Evolutionary conservation across 1,284 basidiomycete genomes (phyloP).

Genomic region (Heimioporus retisporus): DNA sequence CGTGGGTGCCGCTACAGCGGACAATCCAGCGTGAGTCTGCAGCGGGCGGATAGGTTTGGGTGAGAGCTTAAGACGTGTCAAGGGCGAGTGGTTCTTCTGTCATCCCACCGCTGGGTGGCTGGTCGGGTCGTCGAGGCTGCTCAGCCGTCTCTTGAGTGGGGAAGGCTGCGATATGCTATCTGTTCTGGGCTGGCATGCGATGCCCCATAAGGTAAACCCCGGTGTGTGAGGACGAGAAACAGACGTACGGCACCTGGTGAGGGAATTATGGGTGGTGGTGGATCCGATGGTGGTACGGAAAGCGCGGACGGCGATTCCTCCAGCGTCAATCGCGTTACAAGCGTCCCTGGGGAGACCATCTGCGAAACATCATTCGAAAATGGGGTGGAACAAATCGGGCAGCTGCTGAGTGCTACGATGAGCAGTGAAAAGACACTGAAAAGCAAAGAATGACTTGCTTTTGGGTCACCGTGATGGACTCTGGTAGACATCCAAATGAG

Average conservation of each 20-base stretch:
- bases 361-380: not conserved
- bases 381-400: slow-evolving; percentile 21
- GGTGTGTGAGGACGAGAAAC: too few species aligned
- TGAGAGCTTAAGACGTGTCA: too few species aligned
- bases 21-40: not conserved
- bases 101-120: not conserved
- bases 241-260: too few species aligned
- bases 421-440: slow-evolving; percentile 17
- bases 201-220: not conserved
- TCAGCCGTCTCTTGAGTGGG: slow-evolving; percentile 26
- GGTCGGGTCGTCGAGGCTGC: slow-evolving; percentile 2
- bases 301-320: too few species aligned
- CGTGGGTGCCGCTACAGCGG: slow-evolving; percentile 4
- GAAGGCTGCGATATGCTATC: slow-evolving; percentile 18
- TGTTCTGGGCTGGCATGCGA: not conserved
- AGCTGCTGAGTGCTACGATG: slow-evolving; percentile 18
- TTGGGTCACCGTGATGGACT: slow-evolving; percentile 36
- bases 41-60: too few species aligned
- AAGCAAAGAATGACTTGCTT: slow-evolving; percentile 28
- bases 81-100: too few species aligned
- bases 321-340: slow-evolving; percentile 1
- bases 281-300: too few species aligned
- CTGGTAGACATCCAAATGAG: slow-evolving; percentile 16
- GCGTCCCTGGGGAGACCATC: slow-evolving; percentile 10
- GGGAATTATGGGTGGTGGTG: too few species aligned